Evolutionary conservation across 108 stramenopile species (phyloP), one percentile per base, ranked within the genome.

Genomic region (Nitzschia inconspicua): DNA sequence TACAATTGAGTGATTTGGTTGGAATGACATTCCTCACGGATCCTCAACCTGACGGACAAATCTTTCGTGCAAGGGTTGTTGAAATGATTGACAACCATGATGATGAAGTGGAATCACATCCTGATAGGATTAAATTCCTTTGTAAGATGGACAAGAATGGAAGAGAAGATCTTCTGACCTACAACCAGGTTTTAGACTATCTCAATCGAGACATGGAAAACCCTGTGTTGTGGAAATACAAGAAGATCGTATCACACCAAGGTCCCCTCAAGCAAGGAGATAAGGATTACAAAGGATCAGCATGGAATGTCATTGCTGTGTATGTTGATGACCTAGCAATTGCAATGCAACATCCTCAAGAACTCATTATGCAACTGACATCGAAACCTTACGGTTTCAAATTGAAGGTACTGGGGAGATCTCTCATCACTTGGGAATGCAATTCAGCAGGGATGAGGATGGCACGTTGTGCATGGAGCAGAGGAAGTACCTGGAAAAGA

Each of bases 401-500:
- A 25, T 30, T 72, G 32, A 72, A 72, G 31, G 70, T 63, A 41
- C 39, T 11, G 51, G 69, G 22, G 6, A n/a, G 1, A 20, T 46
- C 30, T 16, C 26, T 4, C 43, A 28, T 20, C 66, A 67, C 20
- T 30, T 59, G 5, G 68, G 68, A 32, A 39, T 25, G 2, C 20
- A 28, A 0, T 59, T 47, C 19, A 4, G 10, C 4, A 44, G 58
- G 5, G 64, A 57, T 16, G 13, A 55, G 27, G 58, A 65, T 35
- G 62, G 62, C 54, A 25, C 26, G 9, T 23, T 63, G 34, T 23
- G 36, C n/a, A 25, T 41, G 22, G 36, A 9, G 14, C 62, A 53
- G 10, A 31, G 37, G 16, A 35, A 50, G 41, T 57, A 65, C 64
- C 66, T 73, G n/a, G 50, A 61, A 13, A 59, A 27, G 47, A 70